A percentile compares a stretch with the other conserved stretches of the same genome.
These are phyloP conservation scores for Auricularia sp. DNA, from an alignment of 768 basidiomycete genomes.

Conservation along the genomic window DNA sequence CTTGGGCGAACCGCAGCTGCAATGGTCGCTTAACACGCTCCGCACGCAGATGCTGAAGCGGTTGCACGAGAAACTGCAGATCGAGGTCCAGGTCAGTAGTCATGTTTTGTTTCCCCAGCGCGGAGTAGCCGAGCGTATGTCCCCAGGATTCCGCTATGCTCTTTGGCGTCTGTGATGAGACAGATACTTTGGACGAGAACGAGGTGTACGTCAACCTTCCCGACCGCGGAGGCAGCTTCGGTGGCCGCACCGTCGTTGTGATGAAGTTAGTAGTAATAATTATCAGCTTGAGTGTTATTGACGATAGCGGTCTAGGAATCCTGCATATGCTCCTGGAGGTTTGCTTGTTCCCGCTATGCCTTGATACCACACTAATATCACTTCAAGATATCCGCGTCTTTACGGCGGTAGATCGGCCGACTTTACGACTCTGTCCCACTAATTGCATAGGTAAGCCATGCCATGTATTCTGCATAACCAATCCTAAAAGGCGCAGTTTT, in stretches of 20 bases:
- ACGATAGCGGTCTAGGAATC: slow-evolving; percentile 9
- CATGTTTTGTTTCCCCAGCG: no score
- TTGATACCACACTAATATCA: neutral
- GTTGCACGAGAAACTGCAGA: slow-evolving; percentile 14
- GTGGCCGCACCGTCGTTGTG: slow-evolving; percentile 11
- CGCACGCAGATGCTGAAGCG: slow-evolving; percentile 9
- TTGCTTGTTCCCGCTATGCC: neutral
- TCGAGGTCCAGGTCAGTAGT: slow-evolving; percentile 12
- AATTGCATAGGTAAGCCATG: slow-evolving; percentile 15
- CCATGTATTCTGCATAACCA: neutral
- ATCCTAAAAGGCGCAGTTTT: slow-evolving; percentile 14
- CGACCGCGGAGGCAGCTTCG: slow-evolving; percentile 8
- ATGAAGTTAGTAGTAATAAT: neutral
- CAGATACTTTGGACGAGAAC: slow-evolving; percentile 13
- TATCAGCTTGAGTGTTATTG: neutral
- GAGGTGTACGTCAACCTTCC: slow-evolving; percentile 18
- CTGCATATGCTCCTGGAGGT: slow-evolving; percentile 15
- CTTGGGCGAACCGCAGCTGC: slow-evolving; percentile 16
- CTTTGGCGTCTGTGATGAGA: slow-evolving; percentile 16
- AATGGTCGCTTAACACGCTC: slow-evolving; percentile 10
- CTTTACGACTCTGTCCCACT: slow-evolving; percentile 9
- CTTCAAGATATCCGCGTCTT: slow-evolving; percentile 14
- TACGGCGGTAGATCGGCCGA: slow-evolving; percentile 11
- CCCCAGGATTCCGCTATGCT: slow-evolving; percentile 13
- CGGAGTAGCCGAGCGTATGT: neutral